Evolutionary conservation across 352 stramenopile genomes (phyloP).

Genomic region (Phytophthora brassicae): DNA sequence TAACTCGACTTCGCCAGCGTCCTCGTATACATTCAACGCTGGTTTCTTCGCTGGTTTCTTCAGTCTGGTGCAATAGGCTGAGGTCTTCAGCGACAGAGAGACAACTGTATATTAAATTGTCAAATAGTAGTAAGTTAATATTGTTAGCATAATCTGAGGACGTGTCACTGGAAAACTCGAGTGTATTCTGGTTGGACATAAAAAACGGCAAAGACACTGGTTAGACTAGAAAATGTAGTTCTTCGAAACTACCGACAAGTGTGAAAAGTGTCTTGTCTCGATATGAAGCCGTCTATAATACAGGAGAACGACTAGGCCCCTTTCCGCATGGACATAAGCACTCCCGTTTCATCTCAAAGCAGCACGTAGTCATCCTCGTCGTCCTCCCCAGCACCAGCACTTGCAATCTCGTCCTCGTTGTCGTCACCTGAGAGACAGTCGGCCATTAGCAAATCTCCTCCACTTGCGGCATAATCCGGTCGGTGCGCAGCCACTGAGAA

Average conservation of each 20-base stretch:
- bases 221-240: conserved; percentile 14
- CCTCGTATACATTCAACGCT: too few species aligned
- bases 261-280: conserved; percentile 11
- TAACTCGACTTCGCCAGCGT: too few species aligned
- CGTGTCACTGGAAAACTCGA: conserved; percentile 14
- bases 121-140: too few species aligned
- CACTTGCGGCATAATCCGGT: conserved; percentile 60
- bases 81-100: too few species aligned
- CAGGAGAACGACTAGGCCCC: conserved; percentile 16
- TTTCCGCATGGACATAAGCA: conserved; percentile 19
- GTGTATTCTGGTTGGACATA: conserved; percentile 18
- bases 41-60: too few species aligned
- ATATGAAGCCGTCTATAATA: conserved; percentile 37
- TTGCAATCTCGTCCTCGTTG: conserved; percentile 46
- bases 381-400: conserved; percentile 30
- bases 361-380: conserved; percentile 79
- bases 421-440: conserved; percentile 70
- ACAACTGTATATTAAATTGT: too few species aligned
- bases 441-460: conserved; percentile 45
- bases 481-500: conserved; percentile 62
- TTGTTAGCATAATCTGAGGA: too few species aligned
- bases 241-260: conserved; percentile 2
- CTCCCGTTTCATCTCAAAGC: conserved; percentile 37
- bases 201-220: conserved; percentile 20
- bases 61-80: too few species aligned